A percentile compares a stretch with the other conserved stretches of the same genome.
Conservation (phyloP, 306 rosid species). For the Inga oerstediana region DNA sequence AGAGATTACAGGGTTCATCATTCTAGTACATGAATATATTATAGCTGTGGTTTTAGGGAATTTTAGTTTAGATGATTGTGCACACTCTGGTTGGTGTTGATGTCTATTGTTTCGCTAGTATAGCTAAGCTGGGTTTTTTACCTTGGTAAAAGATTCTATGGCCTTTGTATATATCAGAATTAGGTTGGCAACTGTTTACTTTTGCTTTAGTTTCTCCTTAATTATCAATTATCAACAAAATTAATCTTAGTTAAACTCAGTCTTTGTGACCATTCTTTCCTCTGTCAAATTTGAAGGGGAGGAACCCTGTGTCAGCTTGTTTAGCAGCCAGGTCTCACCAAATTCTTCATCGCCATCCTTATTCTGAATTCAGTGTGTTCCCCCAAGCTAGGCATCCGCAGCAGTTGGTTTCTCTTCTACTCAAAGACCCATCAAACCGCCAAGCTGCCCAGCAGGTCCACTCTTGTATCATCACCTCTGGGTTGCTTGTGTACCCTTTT, state of each 20-base stretch:
- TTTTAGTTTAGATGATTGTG: neutral
- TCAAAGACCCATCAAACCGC: conserved; percentile 42
- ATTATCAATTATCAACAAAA: neutral
- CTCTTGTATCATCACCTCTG: conserved; percentile 57
- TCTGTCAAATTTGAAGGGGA: conserved; percentile 34
- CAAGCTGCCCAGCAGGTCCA: conserved; percentile 52
- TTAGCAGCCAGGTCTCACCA: conserved; percentile 25
- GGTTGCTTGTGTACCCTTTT: conserved; percentile 40
- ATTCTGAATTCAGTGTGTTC: neutral
- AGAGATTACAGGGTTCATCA: neutral
- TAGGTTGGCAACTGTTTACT: neutral
- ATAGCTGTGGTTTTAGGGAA: neutral
- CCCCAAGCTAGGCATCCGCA: conserved; percentile 41
- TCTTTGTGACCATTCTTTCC: neutral
- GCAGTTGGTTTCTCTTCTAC: conserved; percentile 54
- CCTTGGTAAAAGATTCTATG: neutral
- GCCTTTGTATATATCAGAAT: neutral
- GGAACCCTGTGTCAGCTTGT: conserved; percentile 9
- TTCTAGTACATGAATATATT: neutral
- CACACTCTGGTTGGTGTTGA: neutral
- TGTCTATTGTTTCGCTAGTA: neutral
- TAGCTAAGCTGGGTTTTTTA: neutral
- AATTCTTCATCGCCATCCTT: conserved; percentile 8
- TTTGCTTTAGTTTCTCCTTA: neutral
- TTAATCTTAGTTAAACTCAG: neutral